Conservation (phyloP, 768 basidiomycete genomes). For the Lactarius akahatsu region DNA sequence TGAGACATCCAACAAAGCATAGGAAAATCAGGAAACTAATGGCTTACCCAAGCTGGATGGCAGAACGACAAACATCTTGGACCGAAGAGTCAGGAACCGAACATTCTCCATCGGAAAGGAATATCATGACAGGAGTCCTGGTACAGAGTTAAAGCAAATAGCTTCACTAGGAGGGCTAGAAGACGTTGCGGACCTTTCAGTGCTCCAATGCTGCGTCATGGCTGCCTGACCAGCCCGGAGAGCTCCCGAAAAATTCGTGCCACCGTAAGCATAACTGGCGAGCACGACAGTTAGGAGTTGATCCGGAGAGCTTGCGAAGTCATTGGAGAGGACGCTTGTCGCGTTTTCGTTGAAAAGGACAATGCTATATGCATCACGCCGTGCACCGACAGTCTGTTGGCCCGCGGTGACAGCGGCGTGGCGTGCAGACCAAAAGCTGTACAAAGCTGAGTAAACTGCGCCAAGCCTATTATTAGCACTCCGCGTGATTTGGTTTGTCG, state of each 20-base stretch:
- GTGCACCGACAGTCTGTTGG: constrained; percentile 31
- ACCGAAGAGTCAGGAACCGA: constrained; percentile 38
- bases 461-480: constrained; percentile 51
- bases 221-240: constrained; percentile 37
- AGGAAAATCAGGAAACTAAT: not conserved
- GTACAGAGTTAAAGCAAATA: constrained; percentile 13
- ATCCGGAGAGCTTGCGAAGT: constrained; percentile 47
- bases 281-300: constrained; percentile 45
- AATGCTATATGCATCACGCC: constrained; percentile 58
- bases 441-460: constrained; percentile 55
- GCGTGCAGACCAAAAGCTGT: constrained; percentile 57
- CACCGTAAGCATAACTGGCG: constrained; percentile 34
- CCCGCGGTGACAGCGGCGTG: constrained; percentile 38
- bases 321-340: constrained; percentile 40
- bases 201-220: constrained; percentile 52
- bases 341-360: constrained; percentile 43
- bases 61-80: constrained; percentile 43
- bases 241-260: constrained; percentile 49
- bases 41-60: constrained; percentile 47
- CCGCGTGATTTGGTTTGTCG: constrained; percentile 39
- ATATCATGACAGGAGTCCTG: constrained; percentile 54
- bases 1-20: not conserved
- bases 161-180: constrained; percentile 8
- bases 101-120: constrained; percentile 59
- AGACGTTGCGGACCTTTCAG: constrained; percentile 41